Evolutionary conservation across 176 grass and related monocot species (phyloP), one percentile per base, ranked within the genome.

Genomic region (Calamus simplicifolius): DNA sequence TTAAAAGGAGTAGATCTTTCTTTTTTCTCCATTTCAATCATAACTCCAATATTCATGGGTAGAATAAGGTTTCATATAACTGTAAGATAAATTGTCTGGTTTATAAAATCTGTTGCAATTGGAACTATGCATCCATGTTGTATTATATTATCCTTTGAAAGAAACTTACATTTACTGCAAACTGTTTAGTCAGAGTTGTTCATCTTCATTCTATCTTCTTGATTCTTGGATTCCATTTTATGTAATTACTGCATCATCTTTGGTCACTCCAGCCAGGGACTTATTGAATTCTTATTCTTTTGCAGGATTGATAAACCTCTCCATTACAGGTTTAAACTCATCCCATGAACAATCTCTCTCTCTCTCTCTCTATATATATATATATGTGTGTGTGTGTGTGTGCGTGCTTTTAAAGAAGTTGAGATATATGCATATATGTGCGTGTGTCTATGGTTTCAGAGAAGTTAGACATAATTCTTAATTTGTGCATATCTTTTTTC

Each of bases 251-350:
- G 10, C 59, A 62, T 35, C 12, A 49, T 48, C 23, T 12, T 43
- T 43, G 12, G 35, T 13, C 35, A 10, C 12, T 43, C 8, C 35
- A 2, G 12, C 8, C 10, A 13, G 35, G 3, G 35, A 63, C 48
- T 13, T 25, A 49, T 35, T 43, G 17, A 14, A 14, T 49, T 49
- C 49, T 63, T 48, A 48, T 52, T 57, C n/a, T 51, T 70, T 76
- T 76, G 54, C 89, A 93, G 89, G 80, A 29, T 70, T 93, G 28
- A 50, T 71, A 27, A 93, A 93, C 59, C 82, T 93, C 73, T 87
- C 89, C 18, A 58, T 75, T 72, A 70, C 84, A 88, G 89, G 89
- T 93, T 78, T 59, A 65, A 18, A 6, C 49, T 67, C 51, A 66
- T 61, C 43, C 66, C 56, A 28, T 23, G 19, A 58, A 14, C 10